These are phyloP conservation scores for Syzygium jambos DNA, from an alignment of 345 rosid genomes.

Conservation along the genomic window DNA sequence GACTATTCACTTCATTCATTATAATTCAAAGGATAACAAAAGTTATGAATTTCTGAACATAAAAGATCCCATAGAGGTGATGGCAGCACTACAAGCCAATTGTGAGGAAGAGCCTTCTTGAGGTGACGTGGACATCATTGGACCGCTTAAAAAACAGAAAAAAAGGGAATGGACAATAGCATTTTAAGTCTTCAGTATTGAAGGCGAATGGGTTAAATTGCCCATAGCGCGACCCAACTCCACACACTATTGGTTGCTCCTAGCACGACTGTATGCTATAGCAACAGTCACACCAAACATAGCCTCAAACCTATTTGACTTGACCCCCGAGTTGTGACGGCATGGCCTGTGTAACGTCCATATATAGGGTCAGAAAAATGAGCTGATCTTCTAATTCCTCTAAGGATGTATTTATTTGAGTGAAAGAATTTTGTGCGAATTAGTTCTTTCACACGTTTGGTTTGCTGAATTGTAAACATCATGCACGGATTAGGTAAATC, in stretches of 20 bases:
- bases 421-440: no score
- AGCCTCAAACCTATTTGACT: not conserved
- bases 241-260: not conserved
- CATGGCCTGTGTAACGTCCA: not conserved
- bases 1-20: no score
- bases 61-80: no score
- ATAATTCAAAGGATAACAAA: no score
- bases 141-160: not conserved
- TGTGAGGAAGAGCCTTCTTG: no score
- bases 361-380: not conserved
- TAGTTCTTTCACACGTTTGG: no score
- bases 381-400: not conserved
- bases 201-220: not conserved
- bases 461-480: no score
- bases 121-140: not conserved
- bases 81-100: no score
- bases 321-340: not conserved
- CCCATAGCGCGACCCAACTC: not conserved
- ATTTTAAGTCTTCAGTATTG: not conserved
- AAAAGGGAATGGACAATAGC: not conserved
- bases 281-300: not conserved
- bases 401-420: no score
- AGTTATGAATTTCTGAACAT: no score
- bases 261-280: not conserved
- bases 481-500: no score